These are phyloP conservation scores for Cladorrhinum sp. DNA, from an alignment of 2,329 filamentous ascomycete genomes.

Conservation along the genomic window DNA sequence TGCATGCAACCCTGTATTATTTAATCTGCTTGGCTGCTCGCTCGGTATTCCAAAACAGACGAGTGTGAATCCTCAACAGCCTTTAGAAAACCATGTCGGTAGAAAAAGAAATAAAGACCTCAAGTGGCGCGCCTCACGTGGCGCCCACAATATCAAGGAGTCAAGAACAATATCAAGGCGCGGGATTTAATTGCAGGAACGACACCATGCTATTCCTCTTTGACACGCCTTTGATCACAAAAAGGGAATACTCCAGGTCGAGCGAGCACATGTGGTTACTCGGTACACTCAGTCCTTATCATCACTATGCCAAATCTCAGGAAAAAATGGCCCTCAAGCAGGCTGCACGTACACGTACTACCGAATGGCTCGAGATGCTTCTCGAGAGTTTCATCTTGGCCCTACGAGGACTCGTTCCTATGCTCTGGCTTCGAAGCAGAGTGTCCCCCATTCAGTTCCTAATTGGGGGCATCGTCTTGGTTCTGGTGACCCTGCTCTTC, in stretches of 20 bases:
- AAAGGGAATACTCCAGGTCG: neutral
- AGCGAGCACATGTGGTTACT: neutral
- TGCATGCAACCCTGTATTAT: neutral
- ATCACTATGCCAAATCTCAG: neutral
- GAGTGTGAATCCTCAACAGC: neutral
- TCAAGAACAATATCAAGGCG: neutral
- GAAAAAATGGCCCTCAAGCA: neutral
- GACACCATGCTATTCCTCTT: neutral
- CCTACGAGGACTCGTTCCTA: constrained; percentile 19
- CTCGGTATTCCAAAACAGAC: no score
- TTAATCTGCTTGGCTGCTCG: neutral
- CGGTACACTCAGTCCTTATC: neutral
- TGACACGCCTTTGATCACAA: neutral
- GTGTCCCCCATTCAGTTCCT: constrained; percentile 20
- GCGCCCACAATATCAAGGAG: neutral
- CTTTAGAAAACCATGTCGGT: neutral
- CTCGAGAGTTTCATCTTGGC: constrained; percentile 16
- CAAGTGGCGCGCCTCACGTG: neutral
- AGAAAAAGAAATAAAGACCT: neutral
- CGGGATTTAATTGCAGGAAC: neutral
- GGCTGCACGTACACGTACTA: neutral
- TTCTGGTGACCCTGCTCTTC: constrained; percentile 1
- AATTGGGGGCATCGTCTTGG: constrained; percentile 8
- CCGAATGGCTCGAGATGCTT: constrained; percentile 9
- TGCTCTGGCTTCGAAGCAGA: constrained; percentile 24